Evolutionary conservation across 2,329 filamentous ascomycete genomes (phyloP), one percentile per base, ranked within the genome.

Genomic region (Xylaria sp.): DNA sequence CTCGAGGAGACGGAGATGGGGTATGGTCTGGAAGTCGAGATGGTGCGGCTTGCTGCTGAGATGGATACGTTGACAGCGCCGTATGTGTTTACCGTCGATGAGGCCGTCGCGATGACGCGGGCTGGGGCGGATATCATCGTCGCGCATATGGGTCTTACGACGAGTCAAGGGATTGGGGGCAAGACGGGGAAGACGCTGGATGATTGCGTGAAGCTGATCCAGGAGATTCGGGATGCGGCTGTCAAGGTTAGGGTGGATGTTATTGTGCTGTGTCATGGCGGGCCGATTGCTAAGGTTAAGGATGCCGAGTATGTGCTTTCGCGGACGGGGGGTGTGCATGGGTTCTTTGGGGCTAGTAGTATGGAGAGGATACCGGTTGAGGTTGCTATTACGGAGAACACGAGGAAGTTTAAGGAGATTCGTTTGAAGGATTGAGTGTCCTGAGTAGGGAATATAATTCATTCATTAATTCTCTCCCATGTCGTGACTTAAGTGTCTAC

Each of bases 1-100:
- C 80, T 92, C 1, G 89, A 92, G 71, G 88, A 91, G 73, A 91
- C 89, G 1, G 88, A 86, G 8, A 92, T 92, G 88, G 84, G 85
- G 1, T 92, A 87, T 70, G 83, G 82, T 15, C 76, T 82, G 7
- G 89, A 92, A 71, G 88, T 92, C 2, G 86, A 88, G 53, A 86
- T 91, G 82, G 82, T 92, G 47, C 79, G 79, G 9, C 70, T 80
- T n/a, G 89, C 89, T 1, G 83, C 81, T 46, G 76, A 81, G 43
- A 76, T 89, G 75, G 87, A 83, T 28, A 76, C 91, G 17, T 75
- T 92, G 15, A 92, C 89, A 0, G 88, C 88, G 6, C 89, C 89
- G 0, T 92, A 92, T 67, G 88, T 89, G 1, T 92, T 91, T 76
- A 85, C 82, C 51, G 79, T 82, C 0, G 83, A 86, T 0, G 86